phyloP scores from a whole-genome alignment of 352 stramenopile genomes.

The Blastocystis sp. region DNA sequence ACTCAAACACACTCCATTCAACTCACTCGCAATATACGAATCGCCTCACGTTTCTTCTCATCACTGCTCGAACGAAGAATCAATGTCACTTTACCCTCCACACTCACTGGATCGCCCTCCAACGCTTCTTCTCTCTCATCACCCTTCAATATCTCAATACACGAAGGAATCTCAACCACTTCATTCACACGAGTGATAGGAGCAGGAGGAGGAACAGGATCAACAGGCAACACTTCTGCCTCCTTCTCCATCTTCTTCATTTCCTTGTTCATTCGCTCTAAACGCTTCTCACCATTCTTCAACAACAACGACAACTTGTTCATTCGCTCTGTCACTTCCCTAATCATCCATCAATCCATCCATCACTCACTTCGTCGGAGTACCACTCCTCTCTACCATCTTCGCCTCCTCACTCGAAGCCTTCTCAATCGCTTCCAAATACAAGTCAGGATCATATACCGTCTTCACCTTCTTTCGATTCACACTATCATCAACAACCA shows the following conservation, averaged over 20 bases:
- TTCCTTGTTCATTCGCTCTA: background rate
- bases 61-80: conserved; percentile 18
- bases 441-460: conserved; percentile 10
- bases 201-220: background rate
- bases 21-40: background rate
- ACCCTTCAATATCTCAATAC: background rate
- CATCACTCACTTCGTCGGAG: background rate
- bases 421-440: conserved; percentile 35
- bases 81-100: conserved; percentile 13
- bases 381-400: background rate
- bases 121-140: background rate
- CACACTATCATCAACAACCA: background rate
- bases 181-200: background rate
- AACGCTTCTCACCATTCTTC: no score
- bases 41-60: background rate
- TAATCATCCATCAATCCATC: no score
- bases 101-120: background rate
- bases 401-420: background rate
- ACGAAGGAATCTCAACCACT: background rate
- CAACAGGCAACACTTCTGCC: background rate
- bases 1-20: background rate
- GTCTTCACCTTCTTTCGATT: background rate
- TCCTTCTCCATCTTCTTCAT: conserved; percentile 8
- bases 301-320: no score
- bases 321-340: no score